Conservation (phyloP, 2,329 filamentous ascomycete species). For the Emericellopsis cladophorae region DNA sequence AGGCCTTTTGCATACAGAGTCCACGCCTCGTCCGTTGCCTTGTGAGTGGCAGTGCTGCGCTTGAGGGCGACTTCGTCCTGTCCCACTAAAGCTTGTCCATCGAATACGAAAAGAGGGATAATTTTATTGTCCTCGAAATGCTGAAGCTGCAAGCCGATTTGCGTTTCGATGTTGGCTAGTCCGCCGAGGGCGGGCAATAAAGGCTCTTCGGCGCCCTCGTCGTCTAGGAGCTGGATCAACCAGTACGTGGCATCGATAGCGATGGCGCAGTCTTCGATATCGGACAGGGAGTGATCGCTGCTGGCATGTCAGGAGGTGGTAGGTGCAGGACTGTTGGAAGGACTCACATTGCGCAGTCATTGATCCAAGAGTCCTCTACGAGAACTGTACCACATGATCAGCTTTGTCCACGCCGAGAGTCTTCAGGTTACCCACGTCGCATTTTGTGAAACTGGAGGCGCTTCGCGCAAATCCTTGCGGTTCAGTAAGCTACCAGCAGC, state of each 20-base stretch:
- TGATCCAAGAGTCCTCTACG: constrained; percentile 26
- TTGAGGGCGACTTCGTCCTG: constrained; percentile 59
- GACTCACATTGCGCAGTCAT: constrained; percentile 17
- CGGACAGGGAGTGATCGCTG: constrained; percentile 41
- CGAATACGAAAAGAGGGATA: constrained; percentile 81
- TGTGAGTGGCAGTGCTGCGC: constrained; percentile 51
- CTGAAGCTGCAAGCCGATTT: constrained; percentile 66
- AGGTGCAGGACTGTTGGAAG: not conserved
- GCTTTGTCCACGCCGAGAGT: too few species aligned
- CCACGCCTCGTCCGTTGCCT: constrained; percentile 73
- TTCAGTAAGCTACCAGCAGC: too few species aligned
- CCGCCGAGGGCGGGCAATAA: constrained; percentile 84
- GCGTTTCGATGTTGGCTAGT: constrained; percentile 63
- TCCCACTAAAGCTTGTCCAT: constrained; percentile 69
- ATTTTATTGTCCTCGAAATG: constrained; percentile 58
- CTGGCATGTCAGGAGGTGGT: not conserved
- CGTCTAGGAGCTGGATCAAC: constrained; percentile 65
- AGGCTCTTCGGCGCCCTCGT: constrained; percentile 63
- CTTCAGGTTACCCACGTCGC: too few species aligned
- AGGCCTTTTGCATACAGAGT: constrained; percentile 70
- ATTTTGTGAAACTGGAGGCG: too few species aligned
- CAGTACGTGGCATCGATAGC: constrained; percentile 88
- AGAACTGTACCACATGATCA: constrained; percentile 3
- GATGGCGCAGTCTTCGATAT: constrained; percentile 62
- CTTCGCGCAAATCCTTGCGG: too few species aligned